Percentiles rank a stretch among this genome's conserved stretches.
phyloP scores from a whole-genome alignment of 345 rosid genomes.

The Iberis pinnata region DNA sequence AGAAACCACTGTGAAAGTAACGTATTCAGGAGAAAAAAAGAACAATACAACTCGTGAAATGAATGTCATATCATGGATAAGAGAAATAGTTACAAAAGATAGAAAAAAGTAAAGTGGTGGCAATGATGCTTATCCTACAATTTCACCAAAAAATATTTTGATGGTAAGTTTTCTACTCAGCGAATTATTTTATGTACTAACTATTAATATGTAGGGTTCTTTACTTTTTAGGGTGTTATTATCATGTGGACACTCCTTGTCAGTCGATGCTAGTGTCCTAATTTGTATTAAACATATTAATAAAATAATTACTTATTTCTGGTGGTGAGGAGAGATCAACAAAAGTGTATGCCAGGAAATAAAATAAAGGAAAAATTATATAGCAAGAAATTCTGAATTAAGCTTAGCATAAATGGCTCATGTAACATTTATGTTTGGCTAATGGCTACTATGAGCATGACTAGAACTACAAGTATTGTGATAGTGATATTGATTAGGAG shows the following conservation, averaged over 20 bases:
- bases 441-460: too few relatives aligned
- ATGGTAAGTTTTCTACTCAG: constrained; percentile 2
- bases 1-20: too few relatives aligned
- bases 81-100: neutral
- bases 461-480: too few relatives aligned
- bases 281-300: too few relatives aligned
- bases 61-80: constrained; percentile 30
- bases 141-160: neutral
- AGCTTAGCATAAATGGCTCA: too few relatives aligned
- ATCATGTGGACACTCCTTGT: constrained; percentile 7
- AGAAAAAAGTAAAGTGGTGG: constrained; percentile 15
- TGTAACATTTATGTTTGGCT: too few relatives aligned
- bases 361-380: too few relatives aligned
- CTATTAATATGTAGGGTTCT: neutral
- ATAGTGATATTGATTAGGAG: too few relatives aligned
- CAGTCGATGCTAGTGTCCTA: constrained; percentile 4
- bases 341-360: too few relatives aligned
- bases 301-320: too few relatives aligned
- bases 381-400: too few relatives aligned
- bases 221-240: constrained; percentile 3
- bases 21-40: constrained; percentile 17
- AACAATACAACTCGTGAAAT: constrained; percentile 33
- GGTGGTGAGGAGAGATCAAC: too few relatives aligned
- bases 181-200: constrained; percentile 15
- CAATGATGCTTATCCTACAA: constrained; percentile 21